Evolutionary conservation across 78 protist species (phyloP), one percentile per base, ranked within the genome.

Genomic region (Creolimax fragrantissima): DNA sequence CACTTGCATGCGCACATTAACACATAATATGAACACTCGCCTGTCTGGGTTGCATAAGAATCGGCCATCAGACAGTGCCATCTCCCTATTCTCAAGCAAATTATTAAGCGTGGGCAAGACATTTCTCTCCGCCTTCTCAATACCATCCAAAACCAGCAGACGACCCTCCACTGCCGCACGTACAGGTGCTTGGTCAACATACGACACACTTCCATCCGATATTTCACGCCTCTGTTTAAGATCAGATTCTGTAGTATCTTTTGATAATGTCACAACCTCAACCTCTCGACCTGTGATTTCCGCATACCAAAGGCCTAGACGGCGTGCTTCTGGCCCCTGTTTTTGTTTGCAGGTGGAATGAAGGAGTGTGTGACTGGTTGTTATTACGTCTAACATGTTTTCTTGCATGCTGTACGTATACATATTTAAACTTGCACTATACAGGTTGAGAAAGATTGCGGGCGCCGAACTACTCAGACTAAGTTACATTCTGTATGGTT

Each of bases 71-170:
- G 93, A 94, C 5, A 96, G 91, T 3, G n/a, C 17, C 98, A 96
- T 96, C 89, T 96, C 98, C 4, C 98, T 90, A 81, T 96, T 96
- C 45, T 96, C 98, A 3, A 96, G 84, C 58, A 96, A 85, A 66
- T 96, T 96, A 93, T 96, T 96, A 67, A 94, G 39, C 36, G 92
- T 41, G 7, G 96, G 95, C 32, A 93, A 66, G 6, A 95, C 91
- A 41, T 95, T 94, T 2, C 97, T 86, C 66, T 94, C 95, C 4
- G 96, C 96, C 88, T 92, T 91, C 41, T 96, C 98, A 42, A 96
- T 45, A 47, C 92, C 92, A 81, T 90, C 89, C 7, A 90, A 43
- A 74, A 90, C 47, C 43, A 90, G 85, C 84, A 90, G 92, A 32
- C 67, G 11, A 3, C 97, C 97, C n/a, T 93, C 2, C 37, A 94